These are phyloP conservation scores for Blastocystis sp. DNA, from an alignment of 352 stramenopile species.

Conservation along the genomic window DNA sequence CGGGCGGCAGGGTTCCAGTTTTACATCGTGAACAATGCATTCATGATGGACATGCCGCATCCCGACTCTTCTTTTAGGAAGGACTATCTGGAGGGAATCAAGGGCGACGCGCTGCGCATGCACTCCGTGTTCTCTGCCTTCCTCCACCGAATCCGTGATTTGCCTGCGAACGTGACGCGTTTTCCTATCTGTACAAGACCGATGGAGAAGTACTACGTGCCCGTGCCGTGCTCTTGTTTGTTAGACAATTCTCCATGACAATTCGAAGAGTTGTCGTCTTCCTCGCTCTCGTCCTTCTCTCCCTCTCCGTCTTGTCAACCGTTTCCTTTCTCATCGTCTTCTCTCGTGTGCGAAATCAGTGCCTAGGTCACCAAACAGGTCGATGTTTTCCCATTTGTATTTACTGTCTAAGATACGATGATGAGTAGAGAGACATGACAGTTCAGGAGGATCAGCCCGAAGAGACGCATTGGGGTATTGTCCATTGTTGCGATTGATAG, in stretches of 20 bases:
- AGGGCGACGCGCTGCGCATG: neutral
- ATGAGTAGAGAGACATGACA: neutral
- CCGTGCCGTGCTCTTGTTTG: neutral
- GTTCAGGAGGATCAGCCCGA: neutral
- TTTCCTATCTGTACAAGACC: conserved; percentile 8
- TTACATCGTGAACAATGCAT: conserved; percentile 62
- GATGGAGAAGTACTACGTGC: conserved; percentile 9
- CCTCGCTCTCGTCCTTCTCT: neutral
- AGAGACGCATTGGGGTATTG: neutral
- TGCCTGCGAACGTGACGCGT: neutral
- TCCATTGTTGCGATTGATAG: too few species aligned
- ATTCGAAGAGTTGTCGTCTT: neutral
- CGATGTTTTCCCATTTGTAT: neutral
- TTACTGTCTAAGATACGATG: neutral
- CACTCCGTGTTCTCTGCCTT: neutral
- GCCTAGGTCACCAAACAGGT: neutral
- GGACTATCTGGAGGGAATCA: conserved; percentile 9
- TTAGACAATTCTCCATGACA: neutral
- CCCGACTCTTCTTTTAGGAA: conserved; percentile 49
- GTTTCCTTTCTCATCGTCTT: neutral
- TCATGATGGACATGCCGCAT: conserved; percentile 66
- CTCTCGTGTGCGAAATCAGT: neutral
- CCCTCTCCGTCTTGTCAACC: neutral
- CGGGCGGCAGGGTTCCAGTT: conserved; percentile 52
- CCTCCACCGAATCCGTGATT: neutral